A percentile compares a stretch with the other conserved stretches of the same genome.
Evolutionary conservation across 2,329 filamentous ascomycete species (phyloP).

Genomic region (Cryphonectria parasitica): DNA sequence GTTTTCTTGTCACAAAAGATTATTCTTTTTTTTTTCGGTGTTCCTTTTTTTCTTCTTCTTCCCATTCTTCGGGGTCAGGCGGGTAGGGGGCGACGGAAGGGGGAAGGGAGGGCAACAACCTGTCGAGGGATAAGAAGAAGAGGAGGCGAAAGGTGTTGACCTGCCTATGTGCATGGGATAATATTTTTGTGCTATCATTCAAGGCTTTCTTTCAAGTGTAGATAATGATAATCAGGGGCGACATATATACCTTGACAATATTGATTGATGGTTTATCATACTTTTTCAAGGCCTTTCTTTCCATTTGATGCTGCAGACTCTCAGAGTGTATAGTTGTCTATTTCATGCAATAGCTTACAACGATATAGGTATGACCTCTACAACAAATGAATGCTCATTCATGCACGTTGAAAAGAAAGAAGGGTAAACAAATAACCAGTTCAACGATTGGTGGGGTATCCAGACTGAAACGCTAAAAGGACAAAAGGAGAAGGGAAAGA

Average conservation of each 20-base stretch:
- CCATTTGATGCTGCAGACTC: neutral
- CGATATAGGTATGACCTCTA: neutral
- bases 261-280: neutral
- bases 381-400: neutral
- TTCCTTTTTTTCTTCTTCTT: no score
- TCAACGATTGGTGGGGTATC: slow-evolving; percentile 7
- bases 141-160: neutral
- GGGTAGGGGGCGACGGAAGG: no score
- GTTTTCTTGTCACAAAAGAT: no score
- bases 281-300: neutral
- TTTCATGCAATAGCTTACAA: neutral
- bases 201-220: neutral
- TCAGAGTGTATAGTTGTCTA: neutral
- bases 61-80: neutral
- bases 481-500: neutral
- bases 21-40: no score
- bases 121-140: neutral
- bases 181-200: no score
- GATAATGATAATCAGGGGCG: neutral
- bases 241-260: neutral
- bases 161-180: neutral
- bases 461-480: neutral
- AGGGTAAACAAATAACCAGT: neutral
- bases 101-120: no score
- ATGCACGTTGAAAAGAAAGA: neutral